Conservation (phyloP, 345 rosid species). For the Adansonia digitata region DNA sequence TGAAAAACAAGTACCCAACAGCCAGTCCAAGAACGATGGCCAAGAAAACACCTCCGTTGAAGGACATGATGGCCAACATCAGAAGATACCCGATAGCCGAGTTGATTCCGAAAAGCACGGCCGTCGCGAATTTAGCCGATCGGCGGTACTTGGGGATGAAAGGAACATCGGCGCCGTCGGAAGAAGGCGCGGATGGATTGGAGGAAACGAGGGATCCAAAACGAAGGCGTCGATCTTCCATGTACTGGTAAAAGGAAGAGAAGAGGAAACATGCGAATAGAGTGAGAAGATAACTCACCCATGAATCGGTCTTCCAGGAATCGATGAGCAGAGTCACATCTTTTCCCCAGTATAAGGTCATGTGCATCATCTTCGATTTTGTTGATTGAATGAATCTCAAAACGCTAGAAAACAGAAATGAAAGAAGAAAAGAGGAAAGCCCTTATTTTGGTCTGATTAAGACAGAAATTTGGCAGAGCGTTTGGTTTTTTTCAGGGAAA, state of each 20-base stretch:
- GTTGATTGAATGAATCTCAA: neutral
- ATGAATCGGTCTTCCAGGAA: slow-evolving; percentile 66
- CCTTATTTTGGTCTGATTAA: neutral
- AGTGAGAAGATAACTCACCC: slow-evolving; percentile 57
- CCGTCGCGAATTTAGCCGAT: slow-evolving; percentile 33
- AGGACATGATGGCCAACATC: slow-evolving; percentile 84
- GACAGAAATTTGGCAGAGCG: neutral
- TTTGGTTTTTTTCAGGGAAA: neutral
- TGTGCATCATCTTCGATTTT: slow-evolving; percentile 74
- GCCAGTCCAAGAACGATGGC: slow-evolving; percentile 60
- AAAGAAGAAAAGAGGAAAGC: neutral
- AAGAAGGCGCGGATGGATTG: neutral
- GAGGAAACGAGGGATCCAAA: slow-evolving; percentile 31
- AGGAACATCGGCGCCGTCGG: slow-evolving; percentile 27
- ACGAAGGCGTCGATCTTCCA: slow-evolving; percentile 53
- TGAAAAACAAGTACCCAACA: slow-evolving; percentile 52
- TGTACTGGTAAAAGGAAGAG: slow-evolving; percentile 60
- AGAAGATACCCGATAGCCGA: slow-evolving; percentile 68
- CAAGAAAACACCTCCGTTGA: slow-evolving; percentile 80
- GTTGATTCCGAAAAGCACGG: slow-evolving; percentile 55
- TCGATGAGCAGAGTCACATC: slow-evolving; percentile 62
- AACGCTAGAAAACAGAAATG: neutral
- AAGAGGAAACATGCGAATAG: slow-evolving; percentile 57
- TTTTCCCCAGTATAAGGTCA: slow-evolving; percentile 83
- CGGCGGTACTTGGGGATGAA: slow-evolving; percentile 24